These are phyloP conservation scores for Mycena chlorophos DNA, from an alignment of 768 basidiomycete genomes.

Conservation along the genomic window DNA sequence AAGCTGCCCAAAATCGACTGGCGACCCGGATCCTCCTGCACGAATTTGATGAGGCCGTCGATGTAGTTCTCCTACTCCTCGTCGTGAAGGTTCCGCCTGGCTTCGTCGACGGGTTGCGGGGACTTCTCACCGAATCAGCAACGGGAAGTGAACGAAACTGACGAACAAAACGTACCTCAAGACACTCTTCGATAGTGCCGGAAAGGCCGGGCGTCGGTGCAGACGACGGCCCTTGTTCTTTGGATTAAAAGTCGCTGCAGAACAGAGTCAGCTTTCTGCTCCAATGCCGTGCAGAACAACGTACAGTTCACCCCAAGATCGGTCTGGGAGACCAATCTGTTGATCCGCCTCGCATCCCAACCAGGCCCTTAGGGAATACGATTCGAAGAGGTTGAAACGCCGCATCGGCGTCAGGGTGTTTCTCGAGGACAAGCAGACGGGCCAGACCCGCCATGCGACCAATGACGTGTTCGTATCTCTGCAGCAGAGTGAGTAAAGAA, in stretches of 20 bases:
- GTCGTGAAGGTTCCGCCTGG: constrained; percentile 51
- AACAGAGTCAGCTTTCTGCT: too few species aligned
- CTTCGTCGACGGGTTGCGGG: constrained; percentile 54
- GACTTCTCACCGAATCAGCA: constrained; percentile 40
- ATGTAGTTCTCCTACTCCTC: constrained; percentile 56
- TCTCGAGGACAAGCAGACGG: constrained; percentile 62
- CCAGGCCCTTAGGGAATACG: constrained; percentile 65
- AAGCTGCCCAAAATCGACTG: constrained; percentile 24
- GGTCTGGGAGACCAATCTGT: constrained; percentile 57
- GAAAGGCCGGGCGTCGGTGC: constrained; percentile 67
- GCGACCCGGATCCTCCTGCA: constrained; percentile 20
- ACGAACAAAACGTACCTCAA: constrained; percentile 45
- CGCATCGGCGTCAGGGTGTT: constrained; percentile 43
- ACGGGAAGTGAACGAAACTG: background rate
- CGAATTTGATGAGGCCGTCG: constrained; percentile 11
- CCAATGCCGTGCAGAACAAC: too few species aligned
- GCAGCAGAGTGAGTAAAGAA: background rate
- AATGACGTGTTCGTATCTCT: constrained; percentile 66
- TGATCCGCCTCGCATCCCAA: constrained; percentile 56
- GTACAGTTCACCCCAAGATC: constrained; percentile 61
- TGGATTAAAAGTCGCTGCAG: constrained; percentile 57
- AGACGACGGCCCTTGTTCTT: constrained; percentile 60
- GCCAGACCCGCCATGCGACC: constrained; percentile 57
- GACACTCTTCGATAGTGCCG: constrained; percentile 61
- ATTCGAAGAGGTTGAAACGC: constrained; percentile 48